Conservation (phyloP, 441 rosid species). For the Croton setiger region DNA sequence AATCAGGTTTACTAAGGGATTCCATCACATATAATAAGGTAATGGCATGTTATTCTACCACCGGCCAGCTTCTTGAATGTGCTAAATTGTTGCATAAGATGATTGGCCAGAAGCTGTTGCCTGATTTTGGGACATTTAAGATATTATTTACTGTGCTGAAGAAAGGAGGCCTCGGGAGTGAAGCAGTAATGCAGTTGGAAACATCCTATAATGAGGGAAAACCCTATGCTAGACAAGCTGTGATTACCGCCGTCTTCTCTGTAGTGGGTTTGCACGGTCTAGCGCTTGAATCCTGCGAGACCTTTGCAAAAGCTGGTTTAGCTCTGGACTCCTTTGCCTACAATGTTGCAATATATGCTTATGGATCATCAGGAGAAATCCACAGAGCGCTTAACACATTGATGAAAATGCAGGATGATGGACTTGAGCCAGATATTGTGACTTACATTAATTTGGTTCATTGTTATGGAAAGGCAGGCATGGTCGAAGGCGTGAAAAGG, state of each 20-base stretch:
- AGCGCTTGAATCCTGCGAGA: conserved; percentile 51
- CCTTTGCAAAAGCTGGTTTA: conserved; percentile 37
- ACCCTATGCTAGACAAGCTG: conserved; percentile 62
- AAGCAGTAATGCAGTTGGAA: conserved; percentile 75
- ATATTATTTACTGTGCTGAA: conserved; percentile 60
- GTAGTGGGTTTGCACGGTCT: conserved; percentile 57
- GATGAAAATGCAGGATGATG: conserved; percentile 76
- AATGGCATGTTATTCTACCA: conserved; percentile 64
- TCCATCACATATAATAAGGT: conserved; percentile 64
- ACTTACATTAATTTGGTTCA: conserved; percentile 60
- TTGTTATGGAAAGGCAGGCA: conserved; percentile 78
- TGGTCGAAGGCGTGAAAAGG: conserved; percentile 82
- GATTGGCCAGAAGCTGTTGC: conserved; percentile 54
- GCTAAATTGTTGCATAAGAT: conserved; percentile 72
- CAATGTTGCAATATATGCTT: conserved; percentile 65
- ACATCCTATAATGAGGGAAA: conserved; percentile 57
- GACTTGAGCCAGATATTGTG: conserved; percentile 63
- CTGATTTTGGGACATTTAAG: conserved; percentile 62
- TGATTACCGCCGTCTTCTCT: conserved; percentile 57
- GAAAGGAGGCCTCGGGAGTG: conserved; percentile 67
- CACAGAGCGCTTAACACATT: conserved; percentile 58
- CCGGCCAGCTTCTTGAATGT: conserved; percentile 63
- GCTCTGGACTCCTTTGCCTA: conserved; percentile 49
- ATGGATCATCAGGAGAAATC: conserved; percentile 54
- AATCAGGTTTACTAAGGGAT: conserved; percentile 57